Base-by-base conservation (phyloP, 495 filamentous ascomycete genomes). In the Cercophora samala region DNA sequence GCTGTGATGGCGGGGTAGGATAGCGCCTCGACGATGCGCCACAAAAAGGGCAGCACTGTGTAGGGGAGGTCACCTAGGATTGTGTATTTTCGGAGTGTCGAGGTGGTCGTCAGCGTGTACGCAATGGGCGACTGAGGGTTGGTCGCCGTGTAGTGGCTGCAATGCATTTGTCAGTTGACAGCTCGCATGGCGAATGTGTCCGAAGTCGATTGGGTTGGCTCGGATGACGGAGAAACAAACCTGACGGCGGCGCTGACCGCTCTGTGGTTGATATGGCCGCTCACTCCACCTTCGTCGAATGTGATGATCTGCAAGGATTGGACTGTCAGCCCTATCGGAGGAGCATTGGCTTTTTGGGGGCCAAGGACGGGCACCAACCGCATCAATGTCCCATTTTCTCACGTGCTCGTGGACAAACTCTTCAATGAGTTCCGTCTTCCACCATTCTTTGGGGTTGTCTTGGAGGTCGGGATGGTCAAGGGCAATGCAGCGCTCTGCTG, bases 391-490 rank as follows among this genome's bases (percentile, higher is more conserved):
- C 79, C 79, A 81, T 52, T 75, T 76, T 23, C 63, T 64, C 60
- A 80, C 76, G 65, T 80, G 71, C 24, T 75, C 67, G 51, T 73
- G 63, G 15, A 80, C 74, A 3, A 75, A 71, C 15, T 51, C 21
- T n/a, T 74, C 71, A 56, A 81, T 73, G 18, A 76, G 65, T 0
- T 67, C 67, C 11, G 75, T 77, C 26, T 79, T 67, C 79, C 79
- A 81, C 79, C 79, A 81, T 19, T 75, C 67, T 23, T 66, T 74
- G n/a, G 79, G 79, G 52, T 78, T 76, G 69, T 81, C 79, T 63
- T 79, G 79, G 42, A 81, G 72, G 24, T 75, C 74, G 6, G 72
- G 55, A 21, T 75, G 63, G 63, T 81, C 74, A 11, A 81, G 59
- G 13, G 74, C 76, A 26, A 76, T 52, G 68, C 79, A 81, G 62